phyloP scores from a whole-genome alignment of 176 grass and related monocot genomes.

The Lolium rigidum region DNA sequence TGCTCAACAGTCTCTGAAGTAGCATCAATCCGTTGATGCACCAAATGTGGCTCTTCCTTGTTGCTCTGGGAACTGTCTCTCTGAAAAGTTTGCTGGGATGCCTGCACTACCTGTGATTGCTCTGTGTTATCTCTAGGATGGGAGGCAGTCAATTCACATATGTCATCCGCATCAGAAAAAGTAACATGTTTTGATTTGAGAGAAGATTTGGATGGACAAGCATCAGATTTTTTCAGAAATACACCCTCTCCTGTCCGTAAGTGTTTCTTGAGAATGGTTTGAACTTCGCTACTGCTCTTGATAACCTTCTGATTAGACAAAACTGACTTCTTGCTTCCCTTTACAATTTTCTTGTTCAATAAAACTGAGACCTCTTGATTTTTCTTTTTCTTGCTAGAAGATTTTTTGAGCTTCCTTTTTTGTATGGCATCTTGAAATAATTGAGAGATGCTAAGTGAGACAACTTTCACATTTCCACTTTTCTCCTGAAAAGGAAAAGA shows the following conservation, averaged over 20 bases:
- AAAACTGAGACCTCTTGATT: constrained; percentile 45
- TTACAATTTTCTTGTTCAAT: constrained; percentile 55
- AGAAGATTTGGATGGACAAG: constrained; percentile 33
- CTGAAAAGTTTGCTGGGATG: constrained; percentile 31
- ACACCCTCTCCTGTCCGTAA: constrained; percentile 38
- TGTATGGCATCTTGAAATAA: constrained; percentile 54
- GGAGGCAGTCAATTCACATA: constrained; percentile 41
- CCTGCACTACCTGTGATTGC: constrained; percentile 45
- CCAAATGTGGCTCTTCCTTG: constrained; percentile 35
- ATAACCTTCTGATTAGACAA: constrained; percentile 48
- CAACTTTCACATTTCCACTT: constrained; percentile 36
- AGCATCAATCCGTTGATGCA: constrained; percentile 35
- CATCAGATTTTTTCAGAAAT: constrained; percentile 32
- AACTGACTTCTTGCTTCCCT: constrained; percentile 49
- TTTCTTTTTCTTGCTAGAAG: constrained; percentile 56
- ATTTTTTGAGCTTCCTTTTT: constrained; percentile 49
- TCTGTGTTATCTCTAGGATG: constrained; percentile 46
- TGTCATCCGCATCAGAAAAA: constrained; percentile 57
- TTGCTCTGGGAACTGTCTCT: constrained; percentile 29
- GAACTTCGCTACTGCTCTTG: constrained; percentile 48
- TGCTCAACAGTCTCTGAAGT: constrained; percentile 26
- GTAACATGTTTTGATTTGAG: constrained; percentile 62
- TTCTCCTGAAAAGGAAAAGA: constrained; percentile 62
- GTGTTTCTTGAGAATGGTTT: constrained; percentile 67
- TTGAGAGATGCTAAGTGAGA: constrained; percentile 61